Evolutionary conservation across 768 basidiomycete species (phyloP).

Genomic region (Rhodosporidiobolus sp.): DNA sequence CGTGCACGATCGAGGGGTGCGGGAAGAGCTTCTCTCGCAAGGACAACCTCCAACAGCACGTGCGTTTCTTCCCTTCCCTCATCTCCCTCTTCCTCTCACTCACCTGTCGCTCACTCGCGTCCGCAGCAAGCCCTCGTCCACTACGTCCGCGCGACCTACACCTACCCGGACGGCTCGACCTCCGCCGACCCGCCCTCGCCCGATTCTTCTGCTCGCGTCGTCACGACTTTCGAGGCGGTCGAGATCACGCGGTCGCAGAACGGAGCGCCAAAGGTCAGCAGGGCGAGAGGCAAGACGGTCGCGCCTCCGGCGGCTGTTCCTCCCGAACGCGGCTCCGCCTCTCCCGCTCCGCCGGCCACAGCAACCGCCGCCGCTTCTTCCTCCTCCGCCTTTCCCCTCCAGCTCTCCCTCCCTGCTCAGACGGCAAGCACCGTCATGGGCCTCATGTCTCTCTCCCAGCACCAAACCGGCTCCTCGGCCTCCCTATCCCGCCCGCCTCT

Average conservation of each 20-base stretch:
- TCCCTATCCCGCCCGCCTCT: too few species aligned
- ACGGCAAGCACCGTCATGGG: too few species aligned
- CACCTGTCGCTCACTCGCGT: too few species aligned
- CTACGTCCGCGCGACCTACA: constrained; percentile 22
- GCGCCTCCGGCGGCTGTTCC: not conserved
- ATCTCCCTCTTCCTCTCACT: too few species aligned
- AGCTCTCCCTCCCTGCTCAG: too few species aligned
- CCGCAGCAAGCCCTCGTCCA: constrained; percentile 31
- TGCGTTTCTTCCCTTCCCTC: not conserved
- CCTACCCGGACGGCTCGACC: constrained; percentile 19
- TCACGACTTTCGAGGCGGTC: constrained; percentile 17
- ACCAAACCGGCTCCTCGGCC: too few species aligned
- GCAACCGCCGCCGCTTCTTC: too few species aligned
- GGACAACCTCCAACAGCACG: constrained; percentile 75
- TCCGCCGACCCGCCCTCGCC: constrained; percentile 26
- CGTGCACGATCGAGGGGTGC: constrained; percentile 65
- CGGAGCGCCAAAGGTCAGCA: constrained; percentile 2
- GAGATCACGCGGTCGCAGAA: constrained; percentile 8
- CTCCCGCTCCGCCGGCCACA: not conserved
- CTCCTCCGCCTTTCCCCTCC: too few species aligned
- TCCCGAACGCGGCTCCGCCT: too few species aligned
- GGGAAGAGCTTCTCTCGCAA: constrained; percentile 74
- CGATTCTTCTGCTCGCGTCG: constrained; percentile 1
- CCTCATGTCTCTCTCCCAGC: too few species aligned
- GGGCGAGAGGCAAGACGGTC: not conserved